Evolutionary conservation across 2,329 filamentous ascomycete species (phyloP).

Genomic region (Dryadomyces quercivorus): DNA sequence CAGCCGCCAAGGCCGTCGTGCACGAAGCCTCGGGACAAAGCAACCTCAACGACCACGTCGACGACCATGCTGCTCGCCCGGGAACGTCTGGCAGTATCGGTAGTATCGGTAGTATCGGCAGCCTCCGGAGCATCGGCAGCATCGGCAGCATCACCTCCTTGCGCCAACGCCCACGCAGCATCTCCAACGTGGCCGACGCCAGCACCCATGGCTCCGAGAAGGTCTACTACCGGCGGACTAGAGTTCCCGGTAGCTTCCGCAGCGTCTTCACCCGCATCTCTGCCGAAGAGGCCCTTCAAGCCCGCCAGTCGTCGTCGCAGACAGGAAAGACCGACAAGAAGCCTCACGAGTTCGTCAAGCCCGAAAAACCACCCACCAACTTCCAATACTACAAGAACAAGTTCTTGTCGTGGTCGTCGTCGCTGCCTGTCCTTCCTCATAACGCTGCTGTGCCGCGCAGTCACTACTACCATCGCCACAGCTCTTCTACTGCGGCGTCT

Average conservation of each 20-base stretch:
- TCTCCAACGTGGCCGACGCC: neutral
- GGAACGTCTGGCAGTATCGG: neutral
- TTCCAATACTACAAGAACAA: constrained; percentile 6
- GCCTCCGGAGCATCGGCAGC: neutral
- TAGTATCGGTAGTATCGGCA: neutral
- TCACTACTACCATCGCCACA: neutral
- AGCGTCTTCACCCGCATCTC: constrained; percentile 10
- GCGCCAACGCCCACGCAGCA: neutral
- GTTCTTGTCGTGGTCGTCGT: constrained; percentile 1
- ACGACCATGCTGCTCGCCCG: neutral
- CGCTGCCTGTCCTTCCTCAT: neutral
- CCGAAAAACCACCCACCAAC: constrained; percentile 6
- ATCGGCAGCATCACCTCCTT: neutral
- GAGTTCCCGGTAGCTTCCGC: constrained; percentile 21
- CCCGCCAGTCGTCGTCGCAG: neutral
- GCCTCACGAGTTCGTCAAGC: neutral
- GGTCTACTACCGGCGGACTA: constrained; percentile 23
- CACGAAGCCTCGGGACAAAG: constrained; percentile 9
- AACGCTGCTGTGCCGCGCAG: neutral
- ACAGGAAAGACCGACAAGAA: neutral
- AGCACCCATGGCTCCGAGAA: neutral
- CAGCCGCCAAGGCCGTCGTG: constrained; percentile 23
- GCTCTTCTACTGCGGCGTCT: constrained; percentile 1
- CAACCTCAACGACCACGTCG: neutral
- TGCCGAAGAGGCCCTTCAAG: neutral